Base-by-base conservation (phyloP, 306 rosid genomes). In the Corylus avellana region DNA sequence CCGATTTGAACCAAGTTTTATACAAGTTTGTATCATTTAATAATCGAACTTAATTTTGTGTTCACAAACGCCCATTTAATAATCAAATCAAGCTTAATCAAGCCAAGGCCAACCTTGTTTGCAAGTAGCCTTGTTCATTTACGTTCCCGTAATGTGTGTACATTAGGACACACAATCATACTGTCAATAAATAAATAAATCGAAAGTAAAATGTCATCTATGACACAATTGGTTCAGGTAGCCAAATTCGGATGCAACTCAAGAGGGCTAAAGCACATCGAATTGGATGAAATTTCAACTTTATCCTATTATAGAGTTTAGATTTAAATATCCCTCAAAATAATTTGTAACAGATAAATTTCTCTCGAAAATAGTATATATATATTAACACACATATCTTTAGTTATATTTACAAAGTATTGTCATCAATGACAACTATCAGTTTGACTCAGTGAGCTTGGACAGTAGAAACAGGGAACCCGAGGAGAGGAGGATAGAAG, bases 401-500 rank as follows among this genome's bases (percentile, higher is more conserved):
- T 18, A 42, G 44, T 13, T 11, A 18, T 39, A 16, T 67, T 67
- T 37, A 37, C 51, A 18, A 39, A 63, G 47, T 17, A 63, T 32
- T 37, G 18, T 57, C 68, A 17, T 29, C 57, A 14, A 22, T 64
- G 18, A 20, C 51, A 73, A 39, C 50, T 27, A 12, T 83, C 70
- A 86, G 14, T 81, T 84, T 32, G 67, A 74, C 27, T 84, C 90
- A 48, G 51, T 87, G 77, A 95, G 93, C 88, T 83, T 95, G 44
- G 99, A 90, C 75, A 93, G 82, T 79, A 95, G 81, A 80, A 89
- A 86, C 47, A 95, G 89, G 84, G 94, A 82, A 75, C 88, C 86
- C 58, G 99, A 95, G 83, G 96, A 93, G 63, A 95, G 97, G 72
- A 91, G 87, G 56, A 95, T 73, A 27, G 92, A 88, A 80, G 89